These are phyloP conservation scores for Mucor irregularis DNA, from an alignment of 371 early-diverging fungal species.

Conservation along the genomic window DNA sequence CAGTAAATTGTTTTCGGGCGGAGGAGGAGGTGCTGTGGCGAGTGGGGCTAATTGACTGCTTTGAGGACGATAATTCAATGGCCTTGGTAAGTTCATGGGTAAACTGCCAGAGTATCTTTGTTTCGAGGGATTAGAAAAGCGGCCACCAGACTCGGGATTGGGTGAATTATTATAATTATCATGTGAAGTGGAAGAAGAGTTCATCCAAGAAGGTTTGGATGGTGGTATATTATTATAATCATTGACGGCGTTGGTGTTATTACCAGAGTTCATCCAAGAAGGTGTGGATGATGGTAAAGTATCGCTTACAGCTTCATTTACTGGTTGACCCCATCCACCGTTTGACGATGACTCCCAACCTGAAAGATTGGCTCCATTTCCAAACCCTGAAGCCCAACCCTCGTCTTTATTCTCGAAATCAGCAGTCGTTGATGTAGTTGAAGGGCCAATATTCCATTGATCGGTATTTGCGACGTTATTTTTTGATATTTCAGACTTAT, in stretches of 20 bases:
- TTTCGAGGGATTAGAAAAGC: conserved; percentile 15
- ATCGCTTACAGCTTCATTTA: background rate
- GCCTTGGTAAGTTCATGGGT: conserved; percentile 11
- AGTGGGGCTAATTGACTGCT: background rate
- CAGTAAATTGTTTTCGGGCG: conserved; percentile 10
- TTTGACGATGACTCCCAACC: too few species aligned
- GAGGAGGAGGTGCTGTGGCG: conserved; percentile 17
- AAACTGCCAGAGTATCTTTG: conserved; percentile 10
- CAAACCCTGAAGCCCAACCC: too few species aligned
- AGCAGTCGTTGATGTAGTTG: too few species aligned
- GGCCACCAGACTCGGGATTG: background rate
- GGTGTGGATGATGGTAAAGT: too few species aligned
- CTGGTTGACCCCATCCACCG: too few species aligned
- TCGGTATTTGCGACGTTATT: background rate
- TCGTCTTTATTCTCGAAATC: too few species aligned
- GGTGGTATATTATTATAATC: conserved; percentile 9
- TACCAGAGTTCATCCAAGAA: background rate
- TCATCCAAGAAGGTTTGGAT: conserved; percentile 17
- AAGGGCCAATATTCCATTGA: background rate
- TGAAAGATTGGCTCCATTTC: too few species aligned
- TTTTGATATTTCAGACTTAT: background rate
- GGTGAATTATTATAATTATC: background rate
- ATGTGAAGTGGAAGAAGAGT: background rate
- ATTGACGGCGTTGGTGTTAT: background rate
- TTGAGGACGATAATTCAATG: conserved; percentile 8